These are phyloP conservation scores for Trichosporon coremiiforme DNA, from an alignment of 1,284 basidiomycete species.

Conservation along the genomic window DNA sequence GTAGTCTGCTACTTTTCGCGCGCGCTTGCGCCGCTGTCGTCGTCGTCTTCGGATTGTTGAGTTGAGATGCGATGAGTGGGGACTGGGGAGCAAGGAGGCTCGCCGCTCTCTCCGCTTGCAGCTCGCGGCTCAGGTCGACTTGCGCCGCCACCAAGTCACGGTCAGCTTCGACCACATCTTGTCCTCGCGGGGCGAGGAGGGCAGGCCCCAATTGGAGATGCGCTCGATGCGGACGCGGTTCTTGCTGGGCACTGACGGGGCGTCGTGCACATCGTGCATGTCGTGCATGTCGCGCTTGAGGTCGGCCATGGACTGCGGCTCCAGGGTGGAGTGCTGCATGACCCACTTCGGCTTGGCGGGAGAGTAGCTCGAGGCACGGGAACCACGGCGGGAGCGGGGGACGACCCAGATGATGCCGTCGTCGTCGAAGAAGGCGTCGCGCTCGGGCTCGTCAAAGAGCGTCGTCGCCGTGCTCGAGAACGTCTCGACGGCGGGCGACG, in stretches of 20 bases:
- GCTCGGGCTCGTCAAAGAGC: neutral
- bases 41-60: no score
- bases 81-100: no score
- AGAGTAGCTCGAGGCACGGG: neutral
- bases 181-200: neutral
- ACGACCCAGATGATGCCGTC: conserved; percentile 17
- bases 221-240: conserved; percentile 13
- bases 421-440: neutral
- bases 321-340: neutral
- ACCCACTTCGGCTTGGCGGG: neutral
- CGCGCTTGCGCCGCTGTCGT: no score
- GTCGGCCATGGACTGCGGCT: conserved; percentile 1
- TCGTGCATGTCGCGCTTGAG: neutral
- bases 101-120: neutral
- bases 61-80: no score
- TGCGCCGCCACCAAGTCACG: neutral
- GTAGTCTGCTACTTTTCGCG: neutral
- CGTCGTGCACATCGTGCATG: neutral
- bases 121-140: neutral
- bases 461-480: conserved; percentile 7
- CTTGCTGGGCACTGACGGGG: neutral
- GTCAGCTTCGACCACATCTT: neutral
- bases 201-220: neutral
- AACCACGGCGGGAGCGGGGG: neutral
- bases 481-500: neutral